Base-by-base conservation (phyloP, 495 filamentous ascomycete genomes). In the Emericellopsis terricola region DNA sequence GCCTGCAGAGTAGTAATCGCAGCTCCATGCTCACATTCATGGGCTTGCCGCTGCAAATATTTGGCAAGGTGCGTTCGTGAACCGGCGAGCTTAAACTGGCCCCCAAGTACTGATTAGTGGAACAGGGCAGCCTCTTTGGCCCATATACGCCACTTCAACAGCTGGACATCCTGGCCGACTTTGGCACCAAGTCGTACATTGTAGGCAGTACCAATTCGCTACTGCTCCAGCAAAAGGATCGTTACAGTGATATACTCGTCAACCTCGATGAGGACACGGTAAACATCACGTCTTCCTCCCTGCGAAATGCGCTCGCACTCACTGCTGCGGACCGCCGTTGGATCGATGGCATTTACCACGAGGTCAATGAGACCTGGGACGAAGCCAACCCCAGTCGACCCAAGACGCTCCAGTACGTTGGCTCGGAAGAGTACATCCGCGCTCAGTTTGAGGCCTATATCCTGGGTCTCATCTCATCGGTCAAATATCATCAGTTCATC, bases 391-490 rank as follows among this genome's bases (percentile, higher is more conserved):
- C 89, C 5, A 64, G 73, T 33, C 71, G 79, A 28, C 89, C 89
- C 11, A 93, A 85, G 44, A 93, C 84, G 5, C 78, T 92, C 62
- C 87, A 86, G 13, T 97, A 94, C 48, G 78, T 83, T 44, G 89
- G 89, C 33, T 94, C 86, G 39, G 89, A 97, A 59, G 91, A 96
- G 49, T 96, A 94, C 50, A 96, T 97, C 46, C 72, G 89, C 14
- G 70, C 96, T 5, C 89, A 97, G 45, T 97, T 97, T 39, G 89
- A 97, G 59, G 91, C 96, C 50, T 97, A 97, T 46, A 64, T 96
- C 13, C 64, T 96, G 5, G 84, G 87, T 1, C 65, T 97, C 35
- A 69, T 94, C 29, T 81, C 91, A 0, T 69, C 79, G 5, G 77
- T 82, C 42, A 94, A 94, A 47, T 94, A 92, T 51, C 84, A 80